These are phyloP conservation scores for Platanthera guangdongensis DNA, from an alignment of 106 monocot genomes.

Conservation along the genomic window DNA sequence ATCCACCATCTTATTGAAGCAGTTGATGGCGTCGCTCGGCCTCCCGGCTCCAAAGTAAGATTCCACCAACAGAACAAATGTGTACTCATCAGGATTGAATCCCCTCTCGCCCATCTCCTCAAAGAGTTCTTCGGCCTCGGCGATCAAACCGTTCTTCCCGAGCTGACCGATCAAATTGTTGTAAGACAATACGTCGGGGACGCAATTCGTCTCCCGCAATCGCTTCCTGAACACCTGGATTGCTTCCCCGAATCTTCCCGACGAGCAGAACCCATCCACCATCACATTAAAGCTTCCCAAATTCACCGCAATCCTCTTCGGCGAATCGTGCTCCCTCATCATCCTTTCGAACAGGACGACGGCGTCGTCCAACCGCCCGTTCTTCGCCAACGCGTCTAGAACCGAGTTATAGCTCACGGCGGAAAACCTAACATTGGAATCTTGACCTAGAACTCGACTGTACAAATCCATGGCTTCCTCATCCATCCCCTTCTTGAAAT, in stretches of 20 bases:
- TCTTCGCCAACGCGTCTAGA: constrained; percentile 57
- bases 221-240: constrained; percentile 42
- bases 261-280: constrained; percentile 67
- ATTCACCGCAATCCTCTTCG: constrained; percentile 58
- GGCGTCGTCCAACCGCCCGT: constrained; percentile 62
- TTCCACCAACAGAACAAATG: constrained; percentile 65
- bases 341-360: constrained; percentile 63
- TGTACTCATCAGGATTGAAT: constrained; percentile 73
- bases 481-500: constrained; percentile 73
- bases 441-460: constrained; percentile 40
- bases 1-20: constrained; percentile 76
- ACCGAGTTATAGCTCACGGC: constrained; percentile 76
- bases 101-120: constrained; percentile 65
- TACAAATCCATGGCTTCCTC: constrained; percentile 59
- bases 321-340: constrained; percentile 61
- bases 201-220: constrained; percentile 70
- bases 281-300: constrained; percentile 92
- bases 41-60: constrained; percentile 60
- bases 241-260: constrained; percentile 57
- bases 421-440: constrained; percentile 55
- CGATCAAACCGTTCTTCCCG: constrained; percentile 40
- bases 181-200: constrained; percentile 69
- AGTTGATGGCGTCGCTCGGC: constrained; percentile 52
- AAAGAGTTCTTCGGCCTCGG: constrained; percentile 55
- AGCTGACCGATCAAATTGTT: constrained; percentile 84